A percentile compares a stretch with the other conserved stretches of the same genome.
These are phyloP conservation scores for slime mould (Dictyostelium discoideum) DNA, from an alignment of 78 protist species.

Conservation along the genomic window DNA sequence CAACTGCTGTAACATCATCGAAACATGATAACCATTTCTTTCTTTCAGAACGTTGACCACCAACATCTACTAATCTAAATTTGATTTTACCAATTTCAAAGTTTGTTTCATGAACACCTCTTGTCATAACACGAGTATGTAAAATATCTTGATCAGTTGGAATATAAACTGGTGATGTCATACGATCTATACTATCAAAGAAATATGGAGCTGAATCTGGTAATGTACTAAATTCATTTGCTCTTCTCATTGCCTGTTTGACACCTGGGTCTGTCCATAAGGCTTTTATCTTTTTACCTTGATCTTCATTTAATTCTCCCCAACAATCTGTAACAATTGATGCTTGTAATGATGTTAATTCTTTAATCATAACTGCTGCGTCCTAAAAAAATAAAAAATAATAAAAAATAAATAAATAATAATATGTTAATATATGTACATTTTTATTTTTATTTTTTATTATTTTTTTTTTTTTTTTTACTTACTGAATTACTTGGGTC, in stretches of 20 bases:
- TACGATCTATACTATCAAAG: constrained; percentile 80
- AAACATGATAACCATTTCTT: constrained; percentile 95
- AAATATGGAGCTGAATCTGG: constrained; percentile 81
- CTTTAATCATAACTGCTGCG: constrained; percentile 68
- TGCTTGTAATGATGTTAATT: constrained; percentile 68
- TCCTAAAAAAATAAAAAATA: constrained; percentile 27
- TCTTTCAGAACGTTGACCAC: constrained; percentile 95
- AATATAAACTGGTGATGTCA: constrained; percentile 74
- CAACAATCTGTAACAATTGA: constrained; percentile 44
- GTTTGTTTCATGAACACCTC: constrained; percentile 86
- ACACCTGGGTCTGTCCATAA: constrained; percentile 92
- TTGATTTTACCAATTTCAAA: constrained; percentile 83
- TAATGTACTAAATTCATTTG: constrained; percentile 84
- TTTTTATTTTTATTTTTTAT: neutral
- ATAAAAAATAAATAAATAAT: neutral
- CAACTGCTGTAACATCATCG: constrained; percentile 91
- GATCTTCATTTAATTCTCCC: constrained; percentile 59
- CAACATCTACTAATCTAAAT: constrained; percentile 91
- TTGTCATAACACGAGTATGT: constrained; percentile 87
- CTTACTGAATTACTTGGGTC: constrained; percentile 60
- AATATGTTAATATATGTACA: neutral
- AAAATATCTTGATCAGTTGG: constrained; percentile 89
- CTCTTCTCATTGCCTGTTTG: constrained; percentile 82
- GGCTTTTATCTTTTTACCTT: constrained; percentile 61
- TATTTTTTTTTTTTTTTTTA: neutral